Percentiles rank a stretch among this genome's conserved stretches.
These are phyloP conservation scores for Kluyveromyces dobzhanskii DNA, from an alignment of 805 yeast species.

Conservation along the genomic window DNA sequence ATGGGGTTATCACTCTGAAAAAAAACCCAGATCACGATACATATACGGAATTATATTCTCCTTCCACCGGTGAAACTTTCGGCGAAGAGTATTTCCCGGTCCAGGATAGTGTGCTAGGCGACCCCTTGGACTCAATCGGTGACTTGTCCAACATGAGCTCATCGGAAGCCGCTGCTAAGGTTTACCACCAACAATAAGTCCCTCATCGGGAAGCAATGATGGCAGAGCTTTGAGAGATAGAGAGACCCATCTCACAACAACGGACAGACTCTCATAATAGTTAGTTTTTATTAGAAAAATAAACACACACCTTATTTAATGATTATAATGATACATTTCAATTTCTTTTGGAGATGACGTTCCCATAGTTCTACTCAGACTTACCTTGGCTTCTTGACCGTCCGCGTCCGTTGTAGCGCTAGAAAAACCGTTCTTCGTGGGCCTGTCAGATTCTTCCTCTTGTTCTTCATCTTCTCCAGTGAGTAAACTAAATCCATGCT, in stretches of 20 bases:
- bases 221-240: too few species aligned
- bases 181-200: too few species aligned
- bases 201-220: too few species aligned
- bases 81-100: constrained; percentile 24
- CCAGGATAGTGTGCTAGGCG: constrained; percentile 7
- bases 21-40: constrained; percentile 8
- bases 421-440: too few species aligned
- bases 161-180: constrained; percentile 4
- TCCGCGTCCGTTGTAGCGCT: too few species aligned
- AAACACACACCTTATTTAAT: too few species aligned
- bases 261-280: too few species aligned
- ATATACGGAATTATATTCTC: constrained; percentile 18
- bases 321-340: constrained; percentile 2
- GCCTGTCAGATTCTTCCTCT: background rate
- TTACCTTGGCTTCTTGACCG: too few species aligned
- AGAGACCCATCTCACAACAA: too few species aligned
- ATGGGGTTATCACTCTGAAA: constrained; percentile 24
- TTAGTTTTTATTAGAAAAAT: too few species aligned
- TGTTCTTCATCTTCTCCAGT: constrained; percentile 29
- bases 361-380: too few species aligned
- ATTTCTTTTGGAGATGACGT: background rate
- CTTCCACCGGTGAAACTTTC: constrained; percentile 17
- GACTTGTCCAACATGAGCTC: constrained; percentile 4
- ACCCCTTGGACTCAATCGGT: background rate
- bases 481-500: constrained; percentile 27